Conservation (phyloP, 495 filamentous ascomycete species). For the Neurospora pannonica region DNA sequence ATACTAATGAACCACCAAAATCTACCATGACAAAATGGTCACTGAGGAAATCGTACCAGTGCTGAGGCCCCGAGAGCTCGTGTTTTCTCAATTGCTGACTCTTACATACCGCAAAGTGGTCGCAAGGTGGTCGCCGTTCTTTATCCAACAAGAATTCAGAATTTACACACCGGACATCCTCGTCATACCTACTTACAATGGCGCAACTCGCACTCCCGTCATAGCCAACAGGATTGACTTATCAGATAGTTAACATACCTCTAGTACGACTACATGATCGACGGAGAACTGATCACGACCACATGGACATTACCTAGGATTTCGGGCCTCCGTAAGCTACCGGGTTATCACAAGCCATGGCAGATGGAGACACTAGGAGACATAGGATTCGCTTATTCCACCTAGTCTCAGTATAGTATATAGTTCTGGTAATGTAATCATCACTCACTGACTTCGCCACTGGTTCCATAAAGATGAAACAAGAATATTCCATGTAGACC, state of each 20-base stretch:
- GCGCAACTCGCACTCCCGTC: neutral
- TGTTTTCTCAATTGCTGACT: neutral
- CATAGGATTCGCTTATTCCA: neutral
- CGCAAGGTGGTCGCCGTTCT: no score
- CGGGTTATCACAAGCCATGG: neutral
- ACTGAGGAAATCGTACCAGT: neutral
- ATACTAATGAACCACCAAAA: neutral
- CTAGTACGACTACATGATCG: neutral
- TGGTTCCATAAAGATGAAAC: no score
- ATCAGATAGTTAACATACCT: no score
- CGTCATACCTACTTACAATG: neutral
- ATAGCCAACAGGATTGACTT: neutral
- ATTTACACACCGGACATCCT: neutral
- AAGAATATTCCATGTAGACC: no score
- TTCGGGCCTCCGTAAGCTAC: neutral
- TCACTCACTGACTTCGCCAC: no score
- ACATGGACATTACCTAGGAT: neutral
- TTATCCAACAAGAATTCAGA: neutral
- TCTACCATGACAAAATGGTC: neutral
- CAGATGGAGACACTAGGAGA: neutral
- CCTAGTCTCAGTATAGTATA: no score
- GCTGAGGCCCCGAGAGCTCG: neutral
- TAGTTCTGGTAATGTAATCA: no score
- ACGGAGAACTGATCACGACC: neutral
- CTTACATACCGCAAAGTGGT: no score